Evolutionary conservation across 345 rosid genomes (phyloP).

Genomic region (Xanthoceras sorbifolium): DNA sequence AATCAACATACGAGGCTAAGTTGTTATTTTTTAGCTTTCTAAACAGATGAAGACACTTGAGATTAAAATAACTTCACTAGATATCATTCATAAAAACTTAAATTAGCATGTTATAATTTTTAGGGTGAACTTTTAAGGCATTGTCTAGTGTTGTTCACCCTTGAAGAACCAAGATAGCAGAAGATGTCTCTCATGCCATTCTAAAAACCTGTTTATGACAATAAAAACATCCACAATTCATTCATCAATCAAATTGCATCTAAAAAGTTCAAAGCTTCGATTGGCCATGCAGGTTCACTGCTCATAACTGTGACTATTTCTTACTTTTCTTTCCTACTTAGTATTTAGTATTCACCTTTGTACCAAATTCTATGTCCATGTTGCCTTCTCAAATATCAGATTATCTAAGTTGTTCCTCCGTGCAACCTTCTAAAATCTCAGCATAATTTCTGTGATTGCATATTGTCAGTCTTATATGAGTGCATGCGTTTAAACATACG

Average conservation of each 20-base stretch:
- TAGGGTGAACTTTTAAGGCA: not conserved
- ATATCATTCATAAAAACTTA: not conserved
- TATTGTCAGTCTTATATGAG: not conserved
- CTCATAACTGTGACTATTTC: not conserved
- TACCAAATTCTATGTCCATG: not conserved
- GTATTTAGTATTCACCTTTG: not conserved
- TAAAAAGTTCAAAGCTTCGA: not conserved
- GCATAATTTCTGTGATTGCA: not conserved
- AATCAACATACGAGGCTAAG: not conserved
- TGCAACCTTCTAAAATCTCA: not conserved
- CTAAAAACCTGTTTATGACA: not conserved
- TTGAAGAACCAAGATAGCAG: slow-evolving; percentile 1
- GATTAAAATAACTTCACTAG: not conserved
- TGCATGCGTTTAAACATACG: not conserved
- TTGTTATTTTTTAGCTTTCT: not conserved
- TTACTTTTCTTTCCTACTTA: not conserved
- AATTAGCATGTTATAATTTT: not conserved
- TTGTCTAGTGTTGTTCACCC: not conserved
- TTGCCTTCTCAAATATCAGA: not conserved
- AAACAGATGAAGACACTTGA: not conserved
- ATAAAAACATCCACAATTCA: not conserved
- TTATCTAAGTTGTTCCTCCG: not conserved
- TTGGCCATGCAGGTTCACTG: not conserved
- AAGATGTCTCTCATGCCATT: not conserved
- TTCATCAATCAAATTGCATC: not conserved